Conservation (phyloP, 306 rosid species). For the Sicyos baderoa region DNA sequence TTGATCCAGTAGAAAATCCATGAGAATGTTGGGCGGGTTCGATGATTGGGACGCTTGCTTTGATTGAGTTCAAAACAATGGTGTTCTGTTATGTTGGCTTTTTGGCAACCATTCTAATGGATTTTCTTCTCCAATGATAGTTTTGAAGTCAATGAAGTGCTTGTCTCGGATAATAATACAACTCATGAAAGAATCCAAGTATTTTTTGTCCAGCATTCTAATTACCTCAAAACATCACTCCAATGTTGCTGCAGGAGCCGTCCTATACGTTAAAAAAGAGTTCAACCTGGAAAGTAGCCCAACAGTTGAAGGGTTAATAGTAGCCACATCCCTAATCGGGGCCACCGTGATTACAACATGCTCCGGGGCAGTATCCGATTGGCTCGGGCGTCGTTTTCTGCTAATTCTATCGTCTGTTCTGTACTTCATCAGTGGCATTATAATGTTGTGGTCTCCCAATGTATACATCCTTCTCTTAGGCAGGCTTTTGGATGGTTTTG, state of each 20-base stretch:
- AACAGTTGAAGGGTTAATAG: constrained; percentile 77
- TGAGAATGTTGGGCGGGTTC: too few species aligned
- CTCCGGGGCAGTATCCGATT: constrained; percentile 73
- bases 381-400: constrained; percentile 80
- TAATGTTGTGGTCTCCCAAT: constrained; percentile 94
- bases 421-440: constrained; percentile 69
- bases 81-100: too few species aligned
- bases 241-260: constrained; percentile 52
- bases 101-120: too few species aligned
- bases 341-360: constrained; percentile 81
- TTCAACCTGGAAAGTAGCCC: constrained; percentile 64
- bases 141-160: too few species aligned
- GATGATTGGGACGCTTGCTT: too few species aligned
- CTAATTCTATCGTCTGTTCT: constrained; percentile 70
- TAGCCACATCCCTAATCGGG: constrained; percentile 89
- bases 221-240: not conserved
- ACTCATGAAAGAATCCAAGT: too few species aligned
- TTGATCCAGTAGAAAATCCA: too few species aligned
- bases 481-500: constrained; percentile 84
- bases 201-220: too few species aligned
- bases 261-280: constrained; percentile 80
- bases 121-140: too few species aligned
- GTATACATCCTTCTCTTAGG: constrained; percentile 76
- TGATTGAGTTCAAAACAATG: too few species aligned
- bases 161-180: too few species aligned